Evolutionary conservation across 2,329 filamentous ascomycete species (phyloP), one percentile per base, ranked within the genome.

Genomic region (Coniochaeta sp.): DNA sequence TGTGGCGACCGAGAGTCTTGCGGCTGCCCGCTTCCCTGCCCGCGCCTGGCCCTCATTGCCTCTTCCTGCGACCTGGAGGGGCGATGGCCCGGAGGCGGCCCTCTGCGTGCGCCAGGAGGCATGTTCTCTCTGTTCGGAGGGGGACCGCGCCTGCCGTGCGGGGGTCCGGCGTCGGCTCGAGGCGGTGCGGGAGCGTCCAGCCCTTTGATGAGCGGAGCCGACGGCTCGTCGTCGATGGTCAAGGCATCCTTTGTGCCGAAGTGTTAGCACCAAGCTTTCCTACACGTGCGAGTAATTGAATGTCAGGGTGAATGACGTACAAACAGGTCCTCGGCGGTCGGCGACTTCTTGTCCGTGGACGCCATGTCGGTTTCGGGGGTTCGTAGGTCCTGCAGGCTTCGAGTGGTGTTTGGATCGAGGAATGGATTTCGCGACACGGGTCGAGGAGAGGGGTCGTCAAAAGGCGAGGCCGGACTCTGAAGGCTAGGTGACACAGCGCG

Each of bases 361-460:
- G 82, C 74, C 81, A 85, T 83, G 62, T 74, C 76, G 62, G 4
- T 24, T 24, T 79, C 77, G 22, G 78, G 72, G 34, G 78, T 77
- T 65, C 72, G 75, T 55, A 77, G 60, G 60, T 72, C 68, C 63
- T 67, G 66, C 59, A 66, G 67, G 66, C 65, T 72, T 44, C 5
- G 69, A 65, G 64, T 70, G 60, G 66, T 64, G 64, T 78, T 77
- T 61, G 80, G 78, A 67, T 89, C 88, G 64, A 92, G 81, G 71
- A 93, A 93, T 38, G 89, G 89, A 67, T 93, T 93, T 72, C 85
- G 84, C 67, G 89, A 91, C 61, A 85, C 74, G 60, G 87, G 87
- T 69, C 87, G 82, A 67, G 78, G 75, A 66, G 78, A 75, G 64
- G 77, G 79, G 73, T 86, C 83, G 74, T 85, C 83, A 70, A 86